Conservation (phyloP, 2,329 filamentous ascomycete species). For the Talaromyces verruculosus region DNA sequence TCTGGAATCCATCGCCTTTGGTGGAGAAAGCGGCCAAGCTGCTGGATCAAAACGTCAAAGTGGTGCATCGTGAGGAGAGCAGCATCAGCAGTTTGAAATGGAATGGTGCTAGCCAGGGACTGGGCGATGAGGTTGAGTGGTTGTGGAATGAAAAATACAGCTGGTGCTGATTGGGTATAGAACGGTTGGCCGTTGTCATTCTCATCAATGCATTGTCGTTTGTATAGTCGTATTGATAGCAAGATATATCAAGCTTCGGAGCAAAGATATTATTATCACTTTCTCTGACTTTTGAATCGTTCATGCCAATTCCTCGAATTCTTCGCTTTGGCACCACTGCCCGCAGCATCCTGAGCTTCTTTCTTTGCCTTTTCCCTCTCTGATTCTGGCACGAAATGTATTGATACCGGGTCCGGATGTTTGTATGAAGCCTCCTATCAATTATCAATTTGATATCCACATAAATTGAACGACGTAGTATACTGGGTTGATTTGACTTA, state of each 20-base stretch:
- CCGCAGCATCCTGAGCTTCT: constrained; percentile 24
- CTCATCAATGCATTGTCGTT: neutral
- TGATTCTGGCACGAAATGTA: constrained; percentile 36
- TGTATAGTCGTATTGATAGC: neutral
- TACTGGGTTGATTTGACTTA: constrained; percentile 22
- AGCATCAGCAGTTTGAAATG: constrained; percentile 50
- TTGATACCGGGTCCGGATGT: constrained; percentile 37
- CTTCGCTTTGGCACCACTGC: constrained; percentile 32
- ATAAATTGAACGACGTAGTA: neutral
- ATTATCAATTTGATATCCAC: neutral
- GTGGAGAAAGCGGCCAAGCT: constrained; percentile 47
- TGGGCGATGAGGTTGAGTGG: constrained; percentile 47
- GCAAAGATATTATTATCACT: constrained; percentile 26
- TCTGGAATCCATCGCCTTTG: constrained; percentile 76
- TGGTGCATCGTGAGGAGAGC: constrained; percentile 48
- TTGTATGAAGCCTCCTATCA: constrained; percentile 32
- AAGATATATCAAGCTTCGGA: constrained; percentile 16
- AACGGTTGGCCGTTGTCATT: neutral
- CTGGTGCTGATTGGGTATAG: constrained; percentile 43
- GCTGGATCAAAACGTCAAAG: constrained; percentile 38
- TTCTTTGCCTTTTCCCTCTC: constrained; percentile 34
- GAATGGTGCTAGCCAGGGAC: constrained; percentile 42
- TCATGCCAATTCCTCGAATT: constrained; percentile 47
- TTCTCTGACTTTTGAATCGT: constrained; percentile 40
- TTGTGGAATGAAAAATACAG: constrained; percentile 51